Conservation (phyloP, 108 stramenopile genomes). For the Cyclotella distinguenda region DNA sequence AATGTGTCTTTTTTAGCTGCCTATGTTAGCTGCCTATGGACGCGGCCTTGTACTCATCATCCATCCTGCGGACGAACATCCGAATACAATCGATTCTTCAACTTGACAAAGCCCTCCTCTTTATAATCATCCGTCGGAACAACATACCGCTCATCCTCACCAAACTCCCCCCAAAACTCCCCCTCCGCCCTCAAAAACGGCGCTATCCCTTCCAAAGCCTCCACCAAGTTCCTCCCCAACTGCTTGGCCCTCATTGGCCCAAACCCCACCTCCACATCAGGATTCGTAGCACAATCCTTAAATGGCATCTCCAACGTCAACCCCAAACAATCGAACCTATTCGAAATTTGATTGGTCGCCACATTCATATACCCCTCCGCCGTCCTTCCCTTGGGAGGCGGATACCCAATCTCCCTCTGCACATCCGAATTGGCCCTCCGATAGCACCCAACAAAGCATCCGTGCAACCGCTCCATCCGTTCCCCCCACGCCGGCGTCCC, state of each 20-base stretch:
- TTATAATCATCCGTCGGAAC: constrained; percentile 57
- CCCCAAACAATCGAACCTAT: constrained; percentile 79
- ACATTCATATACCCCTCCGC: constrained; percentile 67
- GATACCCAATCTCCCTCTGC: constrained; percentile 73
- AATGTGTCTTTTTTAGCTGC: too few species aligned
- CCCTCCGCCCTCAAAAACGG: constrained; percentile 71
- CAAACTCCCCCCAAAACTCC: constrained; percentile 66
- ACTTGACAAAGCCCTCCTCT: constrained; percentile 44
- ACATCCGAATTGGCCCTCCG: constrained; percentile 73
- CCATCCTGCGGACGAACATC: constrained; percentile 38
- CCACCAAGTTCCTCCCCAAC: constrained; percentile 69
- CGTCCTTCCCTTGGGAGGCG: constrained; percentile 51
- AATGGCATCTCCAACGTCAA: constrained; percentile 90
- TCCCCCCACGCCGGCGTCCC: constrained; percentile 70
- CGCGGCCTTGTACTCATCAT: background rate
- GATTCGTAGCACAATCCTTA: constrained; percentile 73
- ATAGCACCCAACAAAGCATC: constrained; percentile 75
- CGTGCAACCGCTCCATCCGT: constrained; percentile 70
- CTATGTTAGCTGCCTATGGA: background rate
- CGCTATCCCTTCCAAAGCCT: constrained; percentile 65
- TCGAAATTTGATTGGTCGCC: constrained; percentile 81
- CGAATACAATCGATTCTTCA: constrained; percentile 46
- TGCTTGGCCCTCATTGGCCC: constrained; percentile 51
- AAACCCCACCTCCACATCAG: constrained; percentile 77
- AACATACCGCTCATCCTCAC: constrained; percentile 68